Conservation (phyloP, 2,329 filamentous ascomycete genomes). For the Trichoderma sp. region DNA sequence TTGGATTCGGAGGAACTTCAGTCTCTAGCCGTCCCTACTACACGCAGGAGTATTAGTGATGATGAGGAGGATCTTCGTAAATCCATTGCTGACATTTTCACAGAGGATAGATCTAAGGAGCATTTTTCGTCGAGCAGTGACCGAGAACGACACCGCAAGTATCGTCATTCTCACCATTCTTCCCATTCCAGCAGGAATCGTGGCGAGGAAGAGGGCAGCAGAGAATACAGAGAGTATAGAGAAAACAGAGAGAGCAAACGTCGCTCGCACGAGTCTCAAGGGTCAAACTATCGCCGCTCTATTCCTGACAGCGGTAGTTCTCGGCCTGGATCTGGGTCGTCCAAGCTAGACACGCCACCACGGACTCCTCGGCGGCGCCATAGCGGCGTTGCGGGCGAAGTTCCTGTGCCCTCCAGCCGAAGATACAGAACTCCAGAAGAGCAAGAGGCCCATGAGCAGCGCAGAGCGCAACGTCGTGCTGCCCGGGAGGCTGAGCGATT, state of each 20-base stretch:
- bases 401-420: constrained; percentile 33
- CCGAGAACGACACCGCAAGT: constrained; percentile 41
- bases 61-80: constrained; percentile 35
- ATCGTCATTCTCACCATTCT: constrained; percentile 40
- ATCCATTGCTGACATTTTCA: constrained; percentile 54
- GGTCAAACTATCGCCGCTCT: constrained; percentile 33
- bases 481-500: constrained; percentile 12
- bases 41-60: constrained; percentile 33
- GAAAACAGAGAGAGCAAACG: constrained; percentile 31
- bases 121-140: constrained; percentile 36
- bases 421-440: constrained; percentile 46
- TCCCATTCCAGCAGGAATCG: constrained; percentile 31
- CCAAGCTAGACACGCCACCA: constrained; percentile 34
- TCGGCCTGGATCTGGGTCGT: constrained; percentile 17
- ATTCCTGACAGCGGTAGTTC: constrained; percentile 37
- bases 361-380: constrained; percentile 44
- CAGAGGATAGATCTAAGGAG: constrained; percentile 49
- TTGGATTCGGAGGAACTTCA: constrained; percentile 28
- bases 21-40: constrained; percentile 34
- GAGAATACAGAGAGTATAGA: constrained; percentile 28
- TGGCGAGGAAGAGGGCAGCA: constrained; percentile 32
- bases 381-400: constrained; percentile 46
- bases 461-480: constrained; percentile 25
- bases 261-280: constrained; percentile 26
- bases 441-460: constrained; percentile 49